Percentiles rank a stretch among this genome's conserved stretches.
Evolutionary conservation across 2,329 filamentous ascomycete genomes (phyloP).

Genomic region (Aspergillus sclerotialis): DNA sequence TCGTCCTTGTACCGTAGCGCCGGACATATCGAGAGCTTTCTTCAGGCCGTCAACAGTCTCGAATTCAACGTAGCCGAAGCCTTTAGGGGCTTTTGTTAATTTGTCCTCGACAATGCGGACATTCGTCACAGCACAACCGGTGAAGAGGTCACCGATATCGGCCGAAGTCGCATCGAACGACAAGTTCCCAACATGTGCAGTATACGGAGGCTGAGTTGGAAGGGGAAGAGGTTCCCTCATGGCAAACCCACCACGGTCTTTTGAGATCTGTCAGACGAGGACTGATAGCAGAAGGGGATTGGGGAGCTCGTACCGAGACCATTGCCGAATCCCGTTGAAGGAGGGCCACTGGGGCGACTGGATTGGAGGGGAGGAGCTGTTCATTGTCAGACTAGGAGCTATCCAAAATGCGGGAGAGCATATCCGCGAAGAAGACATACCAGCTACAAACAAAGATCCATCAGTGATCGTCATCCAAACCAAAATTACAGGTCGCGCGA

Average conservation of each 20-base stretch:
- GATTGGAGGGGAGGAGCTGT: slow-evolving; percentile 36
- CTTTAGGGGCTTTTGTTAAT: slow-evolving; percentile 87
- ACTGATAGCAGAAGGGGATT: slow-evolving; percentile 6
- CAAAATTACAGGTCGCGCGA: slow-evolving; percentile 14
- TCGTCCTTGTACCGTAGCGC: slow-evolving; percentile 75
- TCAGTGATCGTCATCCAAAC: slow-evolving; percentile 8
- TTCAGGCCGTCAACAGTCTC: slow-evolving; percentile 79
- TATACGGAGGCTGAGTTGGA: slow-evolving; percentile 87
- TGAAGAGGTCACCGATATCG: slow-evolving; percentile 79
- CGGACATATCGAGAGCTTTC: slow-evolving; percentile 78
- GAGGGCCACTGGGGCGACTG: slow-evolving; percentile 40
- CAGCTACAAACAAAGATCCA: slow-evolving; percentile 18
- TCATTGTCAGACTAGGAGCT: slow-evolving; percentile 12
- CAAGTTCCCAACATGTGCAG: slow-evolving; percentile 91
- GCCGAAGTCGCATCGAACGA: slow-evolving; percentile 86
- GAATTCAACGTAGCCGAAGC: slow-evolving; percentile 97
- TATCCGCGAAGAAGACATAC: slow-evolving; percentile 16
- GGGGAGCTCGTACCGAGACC: slow-evolving; percentile 26
- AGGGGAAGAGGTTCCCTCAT: slow-evolving; percentile 68
- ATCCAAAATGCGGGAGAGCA: slow-evolving; percentile 4
- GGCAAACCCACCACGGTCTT: slow-evolving; percentile 36
- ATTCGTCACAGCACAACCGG: slow-evolving; percentile 75
- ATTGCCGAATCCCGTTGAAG: slow-evolving; percentile 28
- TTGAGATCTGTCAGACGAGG: slow-evolving; percentile 10
- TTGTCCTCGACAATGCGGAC: slow-evolving; percentile 97